phyloP scores from a whole-genome alignment of 129 eudicot genomes.

The Tagetes patula region DNA sequence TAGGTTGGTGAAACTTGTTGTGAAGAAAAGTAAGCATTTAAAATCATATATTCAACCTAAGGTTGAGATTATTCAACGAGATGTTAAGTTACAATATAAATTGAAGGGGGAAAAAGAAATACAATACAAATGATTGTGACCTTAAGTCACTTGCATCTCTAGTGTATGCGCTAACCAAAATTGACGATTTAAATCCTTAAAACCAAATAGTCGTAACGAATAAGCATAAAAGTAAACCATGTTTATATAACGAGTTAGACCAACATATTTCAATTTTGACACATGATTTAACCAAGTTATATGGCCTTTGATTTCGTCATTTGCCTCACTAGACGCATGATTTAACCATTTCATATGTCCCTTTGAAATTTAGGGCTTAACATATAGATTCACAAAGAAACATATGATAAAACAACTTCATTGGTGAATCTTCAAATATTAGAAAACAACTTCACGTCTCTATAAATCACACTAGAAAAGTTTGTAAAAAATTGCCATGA shows the following conservation, averaged over 20 bases:
- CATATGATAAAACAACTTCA: neutral
- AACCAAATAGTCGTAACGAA: neutral
- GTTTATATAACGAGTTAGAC: neutral
- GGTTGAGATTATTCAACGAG: neutral
- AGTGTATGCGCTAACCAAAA: conserved; percentile 2
- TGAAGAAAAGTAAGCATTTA: neutral
- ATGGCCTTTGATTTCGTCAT: too few species aligned
- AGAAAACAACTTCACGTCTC: neutral
- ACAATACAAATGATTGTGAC: neutral
- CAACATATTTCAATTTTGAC: neutral
- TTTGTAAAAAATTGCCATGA: neutral
- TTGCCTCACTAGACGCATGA: neutral
- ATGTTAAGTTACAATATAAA: neutral
- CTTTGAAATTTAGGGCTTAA: too few species aligned
- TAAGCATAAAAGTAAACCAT: neutral
- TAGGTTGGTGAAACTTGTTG: neutral
- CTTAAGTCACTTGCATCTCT: neutral
- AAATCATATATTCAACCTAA: conserved; percentile 1
- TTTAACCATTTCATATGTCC: too few species aligned
- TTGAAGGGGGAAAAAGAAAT: neutral
- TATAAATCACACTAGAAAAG: neutral
- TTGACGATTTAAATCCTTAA: neutral
- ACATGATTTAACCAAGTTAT: too few species aligned
- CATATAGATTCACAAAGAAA: neutral
- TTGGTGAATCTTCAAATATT: neutral